Percentiles rank a stretch among this genome's conserved stretches.
Evolutionary conservation across 164 flowering plant species (phyloP).

Genomic region (Sedum album): DNA sequence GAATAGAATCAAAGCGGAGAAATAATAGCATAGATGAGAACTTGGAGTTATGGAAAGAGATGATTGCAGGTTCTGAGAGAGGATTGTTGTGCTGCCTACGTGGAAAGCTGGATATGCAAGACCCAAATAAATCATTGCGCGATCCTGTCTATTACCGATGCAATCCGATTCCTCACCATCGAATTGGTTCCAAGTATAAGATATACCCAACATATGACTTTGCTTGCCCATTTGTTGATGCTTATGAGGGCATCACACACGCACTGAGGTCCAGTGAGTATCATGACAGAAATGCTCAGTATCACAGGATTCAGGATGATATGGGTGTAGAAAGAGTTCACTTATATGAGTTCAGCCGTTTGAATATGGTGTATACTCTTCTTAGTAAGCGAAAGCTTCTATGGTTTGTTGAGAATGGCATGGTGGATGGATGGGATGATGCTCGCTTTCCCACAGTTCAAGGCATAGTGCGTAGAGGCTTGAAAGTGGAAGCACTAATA

Average conservation of each 20-base stretch:
- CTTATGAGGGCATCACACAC: conserved; percentile 78
- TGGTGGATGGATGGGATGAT: conserved; percentile 99
- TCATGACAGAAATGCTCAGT: conserved; percentile 93
- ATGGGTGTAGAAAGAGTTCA: conserved; percentile 69
- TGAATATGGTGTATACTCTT: conserved; percentile 92
- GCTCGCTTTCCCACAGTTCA: conserved; percentile 94
- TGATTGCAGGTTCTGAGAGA: conserved; percentile 77
- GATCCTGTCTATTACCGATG: conserved; percentile 96
- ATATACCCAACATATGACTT: conserved; percentile 92
- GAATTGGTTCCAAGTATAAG: conserved; percentile 82
- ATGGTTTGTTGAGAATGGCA: conserved; percentile 90
- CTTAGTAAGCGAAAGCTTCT: conserved; percentile 95
- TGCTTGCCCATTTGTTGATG: conserved; percentile 97
- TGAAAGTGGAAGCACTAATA: conserved; percentile 76
- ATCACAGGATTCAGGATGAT: conserved; percentile 70
- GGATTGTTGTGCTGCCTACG: conserved; percentile 80
- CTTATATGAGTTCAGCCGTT: conserved; percentile 82
- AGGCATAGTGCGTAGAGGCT: conserved; percentile 90
- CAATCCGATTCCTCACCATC: conserved; percentile 81
- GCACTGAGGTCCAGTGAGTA: conserved; percentile 94
- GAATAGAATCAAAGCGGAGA: conserved; percentile 73
- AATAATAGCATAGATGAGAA: conserved; percentile 57
- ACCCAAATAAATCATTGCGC: conserved; percentile 82
- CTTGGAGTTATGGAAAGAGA: conserved; percentile 76
- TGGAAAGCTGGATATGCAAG: conserved; percentile 93